Conservation (phyloP, 176 grass and related monocot genomes). For the Phyllostachys edulis region DNA sequence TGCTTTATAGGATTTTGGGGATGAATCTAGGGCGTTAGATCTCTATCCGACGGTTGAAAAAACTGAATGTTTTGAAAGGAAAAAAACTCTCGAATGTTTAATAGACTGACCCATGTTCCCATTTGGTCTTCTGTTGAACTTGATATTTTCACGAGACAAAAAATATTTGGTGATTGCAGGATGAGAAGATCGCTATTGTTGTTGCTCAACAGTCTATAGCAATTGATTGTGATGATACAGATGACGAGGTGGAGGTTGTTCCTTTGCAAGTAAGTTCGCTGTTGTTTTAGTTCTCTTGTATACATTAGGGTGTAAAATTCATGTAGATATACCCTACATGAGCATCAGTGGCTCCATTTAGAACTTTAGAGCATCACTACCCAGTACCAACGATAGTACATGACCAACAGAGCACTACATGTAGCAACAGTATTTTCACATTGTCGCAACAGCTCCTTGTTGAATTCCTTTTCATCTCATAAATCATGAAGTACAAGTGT, state of each 20-base stretch:
- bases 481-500: not conserved
- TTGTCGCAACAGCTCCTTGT: not conserved
- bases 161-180: slow-evolving; percentile 13
- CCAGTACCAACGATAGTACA: not conserved
- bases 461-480: not conserved
- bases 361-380: not conserved
- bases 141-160: not conserved
- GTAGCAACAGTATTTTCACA: not conserved
- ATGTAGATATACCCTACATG: not conserved
- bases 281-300: not conserved
- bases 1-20: too few relatives aligned
- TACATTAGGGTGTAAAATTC: not conserved
- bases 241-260: not conserved
- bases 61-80: too few relatives aligned
- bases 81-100: too few relatives aligned
- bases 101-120: too few relatives aligned
- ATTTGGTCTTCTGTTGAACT: not conserved
- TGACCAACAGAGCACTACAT: not conserved
- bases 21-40: too few relatives aligned
- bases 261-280: slow-evolving; percentile 15
- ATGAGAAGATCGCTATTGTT: not conserved
- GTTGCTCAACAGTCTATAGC: not conserved
- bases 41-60: too few relatives aligned
- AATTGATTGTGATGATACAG: slow-evolving; percentile 16
- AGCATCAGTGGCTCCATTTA: not conserved